These are phyloP conservation scores for Xylariales sp. DNA, from an alignment of 2,329 filamentous ascomycete species.

Conservation along the genomic window DNA sequence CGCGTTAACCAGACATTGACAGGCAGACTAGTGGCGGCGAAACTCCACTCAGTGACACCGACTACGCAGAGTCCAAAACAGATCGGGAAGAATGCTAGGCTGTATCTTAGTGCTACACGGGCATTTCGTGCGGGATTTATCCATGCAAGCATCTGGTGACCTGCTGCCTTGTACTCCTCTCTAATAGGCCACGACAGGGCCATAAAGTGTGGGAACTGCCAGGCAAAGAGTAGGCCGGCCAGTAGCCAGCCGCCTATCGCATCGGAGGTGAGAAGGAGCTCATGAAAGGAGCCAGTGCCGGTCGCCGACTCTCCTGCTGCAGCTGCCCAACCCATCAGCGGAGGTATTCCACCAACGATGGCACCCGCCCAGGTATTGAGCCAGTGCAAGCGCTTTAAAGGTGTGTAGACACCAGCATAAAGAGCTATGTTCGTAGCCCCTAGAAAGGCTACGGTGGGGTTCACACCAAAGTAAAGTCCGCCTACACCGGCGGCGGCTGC, in stretches of 20 bases:
- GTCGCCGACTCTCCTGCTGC: conserved; percentile 85
- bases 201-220: conserved; percentile 99
- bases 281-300: conserved; percentile 68
- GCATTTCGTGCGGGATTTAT: conserved; percentile 80
- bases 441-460: conserved; percentile 84
- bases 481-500: conserved; percentile 66
- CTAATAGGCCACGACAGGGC: conserved; percentile 83
- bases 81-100: conserved; percentile 78
- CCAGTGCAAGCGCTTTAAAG: conserved; percentile 79
- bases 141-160: conserved; percentile 74
- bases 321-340: conserved; percentile 96
- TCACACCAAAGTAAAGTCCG: conserved; percentile 82
- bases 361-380: conserved; percentile 95
- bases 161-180: conserved; percentile 76
- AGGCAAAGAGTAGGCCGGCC: conserved; percentile 79
- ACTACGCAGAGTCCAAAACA: conserved; percentile 74
- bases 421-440: conserved; percentile 80
- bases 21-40: conserved; percentile 72
- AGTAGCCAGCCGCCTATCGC: conserved; percentile 83
- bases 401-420: conserved; percentile 90
- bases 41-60: conserved; percentile 81
- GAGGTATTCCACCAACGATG: conserved; percentile 87
- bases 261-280: conserved; percentile 64
- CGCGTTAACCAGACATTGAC: conserved; percentile 82
- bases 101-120: conserved; percentile 84